phyloP scores from a whole-genome alignment of 2,329 filamentous ascomycete species.

The Nigrospora sphaerica region DNA sequence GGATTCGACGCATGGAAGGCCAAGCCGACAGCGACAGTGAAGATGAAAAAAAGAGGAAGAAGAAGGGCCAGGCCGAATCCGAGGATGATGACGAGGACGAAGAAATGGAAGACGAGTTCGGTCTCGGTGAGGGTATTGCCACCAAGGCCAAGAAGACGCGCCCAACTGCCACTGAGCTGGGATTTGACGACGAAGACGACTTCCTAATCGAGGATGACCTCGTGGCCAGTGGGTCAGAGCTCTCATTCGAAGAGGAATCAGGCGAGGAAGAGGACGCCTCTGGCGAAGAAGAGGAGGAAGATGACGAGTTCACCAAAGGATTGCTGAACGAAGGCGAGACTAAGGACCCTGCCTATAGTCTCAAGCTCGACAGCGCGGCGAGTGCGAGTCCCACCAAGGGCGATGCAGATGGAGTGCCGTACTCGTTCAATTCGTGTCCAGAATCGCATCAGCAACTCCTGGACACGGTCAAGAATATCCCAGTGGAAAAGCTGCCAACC shows the following conservation, averaged over 20 bases:
- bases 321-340: constrained; percentile 54
- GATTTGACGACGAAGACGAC: constrained; percentile 89
- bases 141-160: constrained; percentile 29
- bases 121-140: constrained; percentile 49
- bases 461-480: constrained; percentile 54
- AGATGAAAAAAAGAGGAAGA: constrained; percentile 14
- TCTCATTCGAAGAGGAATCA: constrained; percentile 4
- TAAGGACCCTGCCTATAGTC: constrained; percentile 43
- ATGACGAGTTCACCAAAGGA: constrained; percentile 65
- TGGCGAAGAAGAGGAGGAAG: constrained; percentile 38
- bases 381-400: constrained; percentile 35
- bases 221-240: constrained; percentile 52
- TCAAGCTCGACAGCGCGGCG: constrained; percentile 19
- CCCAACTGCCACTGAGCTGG: constrained; percentile 54
- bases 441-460: constrained; percentile 69
- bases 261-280: constrained; percentile 29
- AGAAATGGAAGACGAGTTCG: constrained; percentile 50
- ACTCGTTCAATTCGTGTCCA: constrained; percentile 74
- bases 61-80: constrained; percentile 13
- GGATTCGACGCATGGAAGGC: constrained; percentile 80
- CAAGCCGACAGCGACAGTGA: constrained; percentile 42
- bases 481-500: constrained; percentile 60
- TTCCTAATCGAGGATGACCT: constrained; percentile 87
- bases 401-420: constrained; percentile 59
- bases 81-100: constrained; percentile 26